Percentiles rank a stretch among this genome's conserved stretches.
Evolutionary conservation across 164 flowering plant species (phyloP).

Genomic region (Vitis cinerea): DNA sequence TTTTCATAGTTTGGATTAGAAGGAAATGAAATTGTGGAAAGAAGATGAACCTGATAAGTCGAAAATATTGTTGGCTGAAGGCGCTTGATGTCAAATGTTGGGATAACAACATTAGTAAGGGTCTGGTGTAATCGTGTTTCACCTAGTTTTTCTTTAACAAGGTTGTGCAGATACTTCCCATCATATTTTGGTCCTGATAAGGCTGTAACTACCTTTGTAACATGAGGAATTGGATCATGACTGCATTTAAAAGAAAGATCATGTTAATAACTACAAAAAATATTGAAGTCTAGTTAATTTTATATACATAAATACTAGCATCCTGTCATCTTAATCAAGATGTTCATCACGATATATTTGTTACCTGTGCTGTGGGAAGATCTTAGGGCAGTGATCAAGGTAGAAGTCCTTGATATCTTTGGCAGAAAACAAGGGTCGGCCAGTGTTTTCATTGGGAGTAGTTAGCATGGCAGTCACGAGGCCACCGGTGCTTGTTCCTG

Average conservation of each 20-base stretch:
- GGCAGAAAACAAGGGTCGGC: too few species aligned
- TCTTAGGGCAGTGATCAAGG: too few species aligned
- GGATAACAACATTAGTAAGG: constrained; percentile 41
- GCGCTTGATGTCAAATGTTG: constrained; percentile 44
- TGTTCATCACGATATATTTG: too few species aligned
- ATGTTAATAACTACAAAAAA: neutral
- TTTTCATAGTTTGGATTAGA: too few species aligned
- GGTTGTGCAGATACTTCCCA: constrained; percentile 34
- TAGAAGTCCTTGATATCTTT: too few species aligned
- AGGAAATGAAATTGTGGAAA: neutral
- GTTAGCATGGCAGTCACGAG: too few species aligned
- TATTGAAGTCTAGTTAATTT: too few species aligned
- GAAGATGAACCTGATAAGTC: constrained; percentile 26
- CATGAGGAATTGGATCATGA: neutral
- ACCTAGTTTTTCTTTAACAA: constrained; percentile 32
- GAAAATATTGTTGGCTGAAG: constrained; percentile 49
- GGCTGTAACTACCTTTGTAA: constrained; percentile 7
- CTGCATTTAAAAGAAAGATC: neutral
- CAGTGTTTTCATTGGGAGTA: too few species aligned
- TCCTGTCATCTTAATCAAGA: too few species aligned
- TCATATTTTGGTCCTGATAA: neutral
- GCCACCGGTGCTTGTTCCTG: too few species aligned
- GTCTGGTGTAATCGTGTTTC: constrained; percentile 26
- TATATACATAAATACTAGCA: too few species aligned
- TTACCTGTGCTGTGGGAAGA: too few species aligned